Conservation (phyloP, 2,329 filamentous ascomycete genomes). For the Xylariaceae sp. region DNA sequence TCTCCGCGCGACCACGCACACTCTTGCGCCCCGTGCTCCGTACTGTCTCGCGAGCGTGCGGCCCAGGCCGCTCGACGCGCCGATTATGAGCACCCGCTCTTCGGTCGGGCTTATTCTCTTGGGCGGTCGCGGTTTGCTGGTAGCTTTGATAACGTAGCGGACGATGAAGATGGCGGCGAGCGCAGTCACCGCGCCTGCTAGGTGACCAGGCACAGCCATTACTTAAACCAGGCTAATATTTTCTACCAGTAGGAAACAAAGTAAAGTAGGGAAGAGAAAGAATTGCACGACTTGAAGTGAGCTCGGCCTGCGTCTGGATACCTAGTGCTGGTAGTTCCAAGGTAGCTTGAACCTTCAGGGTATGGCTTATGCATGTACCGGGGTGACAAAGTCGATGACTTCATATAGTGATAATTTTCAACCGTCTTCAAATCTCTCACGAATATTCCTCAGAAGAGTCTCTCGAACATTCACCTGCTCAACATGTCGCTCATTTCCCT, state of each 20-base stretch:
- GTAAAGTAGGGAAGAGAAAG: no score
- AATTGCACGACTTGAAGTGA: neutral
- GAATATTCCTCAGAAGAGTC: no score
- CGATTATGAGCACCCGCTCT: constrained; percentile 31
- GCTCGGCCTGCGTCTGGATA: neutral
- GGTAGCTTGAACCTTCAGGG: neutral
- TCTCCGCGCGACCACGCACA: constrained; percentile 30
- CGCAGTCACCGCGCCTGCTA: constrained; percentile 8
- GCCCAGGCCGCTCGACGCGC: constrained; percentile 32
- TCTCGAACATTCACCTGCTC: no score
- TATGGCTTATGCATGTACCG: neutral
- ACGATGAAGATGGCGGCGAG: constrained; percentile 14
- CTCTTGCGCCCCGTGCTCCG: constrained; percentile 24
- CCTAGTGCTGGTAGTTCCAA: neutral
- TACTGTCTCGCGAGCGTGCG: constrained; percentile 26
- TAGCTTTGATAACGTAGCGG: constrained; percentile 4
- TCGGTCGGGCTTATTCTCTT: constrained; percentile 10
- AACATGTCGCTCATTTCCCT: no score
- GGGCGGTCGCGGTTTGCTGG: constrained; percentile 6
- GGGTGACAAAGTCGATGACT: neutral
- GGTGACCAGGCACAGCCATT: no score
- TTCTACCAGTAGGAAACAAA: no score
- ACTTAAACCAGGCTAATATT: no score
- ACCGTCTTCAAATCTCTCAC: neutral
- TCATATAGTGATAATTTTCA: neutral